Percentiles rank a stretch among this genome's conserved stretches.
These are phyloP conservation scores for Podospora bellae-mahoneyi DNA, from an alignment of 495 filamentous ascomycete genomes.

Conservation along the genomic window DNA sequence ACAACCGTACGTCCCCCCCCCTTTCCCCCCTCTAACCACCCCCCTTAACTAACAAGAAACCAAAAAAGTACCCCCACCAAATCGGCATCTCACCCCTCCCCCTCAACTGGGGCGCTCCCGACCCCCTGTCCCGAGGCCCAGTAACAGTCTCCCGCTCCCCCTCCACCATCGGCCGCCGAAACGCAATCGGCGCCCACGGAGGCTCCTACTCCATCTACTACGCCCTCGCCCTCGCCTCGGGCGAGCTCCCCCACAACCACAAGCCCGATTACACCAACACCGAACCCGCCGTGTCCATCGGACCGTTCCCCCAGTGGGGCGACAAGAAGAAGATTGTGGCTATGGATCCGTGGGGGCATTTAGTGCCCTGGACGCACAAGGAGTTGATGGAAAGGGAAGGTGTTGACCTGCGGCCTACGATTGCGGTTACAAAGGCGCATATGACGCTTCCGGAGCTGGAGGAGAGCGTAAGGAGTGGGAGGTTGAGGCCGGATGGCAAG, in stretches of 20 bases:
- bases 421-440: constrained; percentile 89
- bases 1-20: constrained; percentile 51
- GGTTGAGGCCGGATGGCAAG: constrained; percentile 82
- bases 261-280: constrained; percentile 90
- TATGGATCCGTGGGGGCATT: constrained; percentile 92
- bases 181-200: constrained; percentile 81
- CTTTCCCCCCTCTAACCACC: too few relatives aligned
- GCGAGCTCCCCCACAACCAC: constrained; percentile 79
- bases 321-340: constrained; percentile 94
- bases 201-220: constrained; percentile 98
- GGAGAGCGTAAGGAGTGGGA: constrained; percentile 73
- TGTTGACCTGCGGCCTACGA: constrained; percentile 90
- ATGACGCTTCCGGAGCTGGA: constrained; percentile 96
- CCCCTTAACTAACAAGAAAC: too few relatives aligned
- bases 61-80: constrained; percentile 71
- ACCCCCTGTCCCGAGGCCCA: constrained; percentile 73
- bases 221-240: constrained; percentile 87
- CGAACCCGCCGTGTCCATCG: constrained; percentile 82
- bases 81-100: constrained; percentile 86
- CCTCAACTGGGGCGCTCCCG: constrained; percentile 81
- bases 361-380: constrained; percentile 77
- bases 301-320: constrained; percentile 83
- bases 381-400: constrained; percentile 64
- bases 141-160: constrained; percentile 81
- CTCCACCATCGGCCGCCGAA: constrained; percentile 76